Base-by-base conservation (phyloP, 2,329 filamentous ascomycete genomes). In the Spiromastix sp. region DNA sequence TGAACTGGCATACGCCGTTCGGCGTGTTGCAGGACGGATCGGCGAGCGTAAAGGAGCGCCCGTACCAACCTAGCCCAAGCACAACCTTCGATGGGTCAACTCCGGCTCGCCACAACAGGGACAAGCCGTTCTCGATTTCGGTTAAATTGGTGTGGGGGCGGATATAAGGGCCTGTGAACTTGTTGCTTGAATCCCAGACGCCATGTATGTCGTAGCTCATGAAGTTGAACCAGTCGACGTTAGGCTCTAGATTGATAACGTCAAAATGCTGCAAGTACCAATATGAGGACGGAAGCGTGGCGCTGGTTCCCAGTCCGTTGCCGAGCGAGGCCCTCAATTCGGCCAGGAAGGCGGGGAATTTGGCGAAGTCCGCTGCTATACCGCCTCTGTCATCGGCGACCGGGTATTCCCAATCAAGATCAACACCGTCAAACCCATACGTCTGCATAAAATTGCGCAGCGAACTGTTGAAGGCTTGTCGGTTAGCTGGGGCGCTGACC, bases 321-420 rank as follows among this genome's bases (percentile, higher is more conserved):
- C 30, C 30, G 13, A 49, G 24, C 2, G 39, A 38, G 3, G 25
- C 15, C 34, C 39, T 38, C 3, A 51, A 27, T 11, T 48, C 37
- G 15, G 29, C 15, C 25, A 52, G 17, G n/a, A 51, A 41, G 3
- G 30, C 33, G 1, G 49, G 45, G 25, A 50, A 57, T 37, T 65
- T 61, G 0, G 37, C 39, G 25, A 41, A 51, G 26, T 70, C 66
- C 2, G 48, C 52, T 0, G 47, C 19, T 0, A 37, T 41, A 2
- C 67, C 67, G 4, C 47, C 46, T 3, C 62, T 51, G 18, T 63
- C 60, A 11, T 54, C 49, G 3, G 63, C 60, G 0, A 35, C 47
- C 0, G 51, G 52, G 31, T 60, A 55, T 30, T 61, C 57, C 66
- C 65, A 70, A 41, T 70, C 61, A 12, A 70, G 43, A 34, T 70